Evolutionary conservation across 306 rosid species (phyloP), one percentile per base, ranked within the genome.

Genomic region (Hippophae gyantsensis): DNA sequence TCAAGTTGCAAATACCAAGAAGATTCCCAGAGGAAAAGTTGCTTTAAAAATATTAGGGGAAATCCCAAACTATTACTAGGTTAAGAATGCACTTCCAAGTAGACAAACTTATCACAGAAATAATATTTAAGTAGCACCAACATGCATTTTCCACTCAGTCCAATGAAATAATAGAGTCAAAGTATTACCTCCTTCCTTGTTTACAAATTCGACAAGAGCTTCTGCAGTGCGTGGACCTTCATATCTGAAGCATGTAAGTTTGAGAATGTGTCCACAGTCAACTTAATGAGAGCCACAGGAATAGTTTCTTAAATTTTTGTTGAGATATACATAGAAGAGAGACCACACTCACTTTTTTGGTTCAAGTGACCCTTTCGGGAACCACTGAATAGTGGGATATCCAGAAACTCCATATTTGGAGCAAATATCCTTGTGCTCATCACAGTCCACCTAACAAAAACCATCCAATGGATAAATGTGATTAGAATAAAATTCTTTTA

Each of bases 381-480:
- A 92, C 96, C 95, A 92, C 7, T 83, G 63, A 61, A 92, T 76
- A 12, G 98, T 81, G 56, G 98, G 98, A 63, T 92, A 87, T 32
- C 95, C 96, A 48, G 86, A 81, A 67, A 87, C 93, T 10, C 83
- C 95, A 71, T 72, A 83, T 70, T 92, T 83, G 63, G 79, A 48
- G 69, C 98, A 92, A 58, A 85, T 13, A 45, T 76, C 71, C 80
- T 87, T 87, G 51, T 92, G 95, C 54, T 82, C 93, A 69, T 92
- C 98, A 72, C 98, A 92, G 64, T 92, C 98, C 11, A 92, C 86
- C 98, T 92, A 64, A 4, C 55, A 56, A 32, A 56, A 69, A 58
- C 50, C 66, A n/a, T 23, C 10, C 58, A 65, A 42, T 3, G 6
- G 49, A 61, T 13, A 10, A 52, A 64, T 27, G 53, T 32, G 38